A percentile compares a stretch with the other conserved stretches of the same genome.
phyloP scores from a whole-genome alignment of 1,139 yeast species.

The Magnusiomyces ingens region DNA sequence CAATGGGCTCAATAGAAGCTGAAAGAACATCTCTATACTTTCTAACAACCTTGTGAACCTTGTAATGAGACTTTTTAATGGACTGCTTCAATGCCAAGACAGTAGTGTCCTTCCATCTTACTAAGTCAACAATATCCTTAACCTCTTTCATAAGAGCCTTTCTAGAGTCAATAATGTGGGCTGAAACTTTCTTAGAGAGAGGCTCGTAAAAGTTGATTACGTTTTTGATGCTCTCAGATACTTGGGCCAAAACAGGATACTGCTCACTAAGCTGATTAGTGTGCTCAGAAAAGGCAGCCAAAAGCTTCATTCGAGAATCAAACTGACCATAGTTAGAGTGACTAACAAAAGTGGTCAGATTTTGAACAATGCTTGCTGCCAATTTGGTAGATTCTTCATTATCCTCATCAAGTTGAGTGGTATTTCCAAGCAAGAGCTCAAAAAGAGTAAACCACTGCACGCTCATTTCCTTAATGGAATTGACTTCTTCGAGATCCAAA shows the following conservation, averaged over 20 bases:
- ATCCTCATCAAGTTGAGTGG: conserved; percentile 19
- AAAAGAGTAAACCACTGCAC: conserved; percentile 90
- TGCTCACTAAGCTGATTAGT: conserved; percentile 16
- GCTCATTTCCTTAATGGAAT: conserved; percentile 49
- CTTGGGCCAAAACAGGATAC: conserved; percentile 19
- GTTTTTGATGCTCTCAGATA: conserved; percentile 49
- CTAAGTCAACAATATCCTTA: conserved; percentile 74
- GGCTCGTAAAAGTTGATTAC: conserved; percentile 61
- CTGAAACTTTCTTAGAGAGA: conserved; percentile 45
- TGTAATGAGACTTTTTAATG: conserved; percentile 80
- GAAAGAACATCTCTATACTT: conserved; percentile 66
- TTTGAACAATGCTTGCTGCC: conserved; percentile 40
- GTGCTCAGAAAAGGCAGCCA: conserved; percentile 59
- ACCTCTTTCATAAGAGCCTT: conserved; percentile 68
- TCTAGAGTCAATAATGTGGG: conserved; percentile 42
- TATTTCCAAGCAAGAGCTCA: conserved; percentile 49
- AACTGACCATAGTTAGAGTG: conserved; percentile 75
- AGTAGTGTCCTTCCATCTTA: conserved; percentile 97
- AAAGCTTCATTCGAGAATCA: conserved; percentile 46
- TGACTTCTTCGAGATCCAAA: conserved; percentile 58
- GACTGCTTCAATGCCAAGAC: conserved; percentile 90
- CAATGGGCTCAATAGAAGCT: conserved; percentile 46
- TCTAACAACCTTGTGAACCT: conserved; percentile 73
- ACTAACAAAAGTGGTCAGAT: conserved; percentile 68
- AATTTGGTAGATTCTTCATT: conserved; percentile 31